Evolutionary conservation across 176 grass and related monocot species (phyloP).

Genomic region (Hordeum marinum): DNA sequence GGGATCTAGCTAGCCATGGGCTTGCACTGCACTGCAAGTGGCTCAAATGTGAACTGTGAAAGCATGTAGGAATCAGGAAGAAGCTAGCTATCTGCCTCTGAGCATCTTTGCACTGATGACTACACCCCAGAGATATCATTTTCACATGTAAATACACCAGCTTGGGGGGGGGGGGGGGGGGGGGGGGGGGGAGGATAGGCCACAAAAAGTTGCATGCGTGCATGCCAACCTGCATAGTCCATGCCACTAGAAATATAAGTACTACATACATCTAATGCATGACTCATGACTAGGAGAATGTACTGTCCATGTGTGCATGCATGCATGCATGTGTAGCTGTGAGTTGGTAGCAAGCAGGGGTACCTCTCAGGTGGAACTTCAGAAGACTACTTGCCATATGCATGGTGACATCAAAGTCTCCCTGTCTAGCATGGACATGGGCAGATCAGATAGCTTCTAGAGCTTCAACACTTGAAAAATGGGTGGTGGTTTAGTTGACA

Average conservation of each 20-base stretch:
- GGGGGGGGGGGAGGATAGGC: slow-evolving; percentile 6
- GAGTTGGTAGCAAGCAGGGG: slow-evolving; percentile 1
- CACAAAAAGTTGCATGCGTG: slow-evolving; percentile 29
- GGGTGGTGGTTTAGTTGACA: background rate
- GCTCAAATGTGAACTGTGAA: slow-evolving; percentile 30
- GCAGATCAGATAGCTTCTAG: slow-evolving; percentile 11
- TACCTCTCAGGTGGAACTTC: slow-evolving; percentile 33
- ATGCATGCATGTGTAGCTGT: slow-evolving; percentile 20
- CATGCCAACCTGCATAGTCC: background rate
- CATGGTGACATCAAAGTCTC: slow-evolving; percentile 25
- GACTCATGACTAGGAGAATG: slow-evolving; percentile 31
- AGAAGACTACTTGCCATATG: slow-evolving; percentile 27
- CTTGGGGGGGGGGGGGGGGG: slow-evolving; percentile 10
- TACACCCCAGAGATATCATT: slow-evolving; percentile 8
- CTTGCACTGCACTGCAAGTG: slow-evolving; percentile 19
- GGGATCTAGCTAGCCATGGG: slow-evolving; percentile 28
- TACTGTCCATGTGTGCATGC: slow-evolving; percentile 6
- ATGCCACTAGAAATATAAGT: background rate
- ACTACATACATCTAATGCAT: background rate
- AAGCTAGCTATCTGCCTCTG: slow-evolving; percentile 4
- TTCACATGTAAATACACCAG: slow-evolving; percentile 14
- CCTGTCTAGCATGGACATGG: slow-evolving; percentile 1
- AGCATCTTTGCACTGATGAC: slow-evolving; percentile 8
- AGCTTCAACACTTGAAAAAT: slow-evolving; percentile 6
- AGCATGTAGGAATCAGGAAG: slow-evolving; percentile 2